Base-by-base conservation (phyloP, 2,329 filamentous ascomycete species). In the Neofusicoccum umdonicola region DNA sequence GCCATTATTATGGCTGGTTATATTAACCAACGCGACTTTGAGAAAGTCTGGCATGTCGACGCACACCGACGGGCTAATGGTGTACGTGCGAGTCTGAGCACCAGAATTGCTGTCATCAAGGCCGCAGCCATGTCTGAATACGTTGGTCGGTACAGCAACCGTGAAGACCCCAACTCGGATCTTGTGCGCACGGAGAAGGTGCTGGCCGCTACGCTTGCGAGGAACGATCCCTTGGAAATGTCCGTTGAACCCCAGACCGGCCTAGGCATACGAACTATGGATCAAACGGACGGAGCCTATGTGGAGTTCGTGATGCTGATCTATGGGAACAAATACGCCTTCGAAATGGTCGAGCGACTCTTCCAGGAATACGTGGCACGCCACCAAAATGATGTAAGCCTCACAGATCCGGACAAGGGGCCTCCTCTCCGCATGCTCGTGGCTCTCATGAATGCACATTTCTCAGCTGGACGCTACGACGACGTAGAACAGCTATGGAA, bases 401-500 rank as follows among this genome's bases (percentile, higher is more conserved):
- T 22, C n/a, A 52, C 47, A 52, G 62, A 65, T 9, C 11, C 39
- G 5, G 57, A 67, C 17, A 72, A 78, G 9, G 67, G 75, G 1
- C 77, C 85, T 15, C 85, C 88, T 0, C 76, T 87, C 2, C 74
- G 79, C 15, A 77, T 93, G 63, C 77, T 91, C 22, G 82, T 83
- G 57, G 83, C 88, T 8, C 76, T 94, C 65, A 93, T 97, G 89
- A 79, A 83, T 22, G 83, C 87, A 0, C 84, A 90, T 71, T 78
- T 87, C 48, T 79, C 82, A 60, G 84, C 88, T 17, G 77, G 81
- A 44, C 82, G 88, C 22, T 84, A 87, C 68, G 79, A 84, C 4
- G 82, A 85, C 60, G 87, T 94, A 19, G 83, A 86, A 67, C 76
- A 83, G 51, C 87, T 86, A 58, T 97, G 92, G 92, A 69, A 84